phyloP scores from a whole-genome alignment of 805 yeast genomes.

The Hanseniaspora valbyensis region DNA sequence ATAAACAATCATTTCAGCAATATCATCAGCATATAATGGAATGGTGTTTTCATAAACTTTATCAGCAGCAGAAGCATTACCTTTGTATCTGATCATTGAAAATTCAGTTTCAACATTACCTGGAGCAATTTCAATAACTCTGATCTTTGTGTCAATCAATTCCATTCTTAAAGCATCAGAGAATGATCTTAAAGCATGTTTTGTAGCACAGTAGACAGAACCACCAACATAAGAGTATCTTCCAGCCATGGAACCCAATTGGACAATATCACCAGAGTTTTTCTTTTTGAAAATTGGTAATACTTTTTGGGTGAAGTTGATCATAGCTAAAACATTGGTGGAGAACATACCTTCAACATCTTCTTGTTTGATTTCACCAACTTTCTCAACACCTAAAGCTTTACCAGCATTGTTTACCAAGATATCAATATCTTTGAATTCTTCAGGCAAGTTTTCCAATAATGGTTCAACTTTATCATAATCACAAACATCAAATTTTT shows the following conservation, averaged over 20 bases:
- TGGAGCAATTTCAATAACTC: constrained; percentile 59
- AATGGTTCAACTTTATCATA: constrained; percentile 42
- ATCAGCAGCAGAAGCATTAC: constrained; percentile 44
- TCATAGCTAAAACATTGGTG: constrained; percentile 80
- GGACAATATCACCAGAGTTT: constrained; percentile 62
- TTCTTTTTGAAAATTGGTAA: constrained; percentile 59
- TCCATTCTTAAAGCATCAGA: constrained; percentile 66
- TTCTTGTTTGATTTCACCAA: constrained; percentile 52
- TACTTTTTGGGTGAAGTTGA: constrained; percentile 70
- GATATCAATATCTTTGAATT: constrained; percentile 54
- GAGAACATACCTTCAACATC: constrained; percentile 70
- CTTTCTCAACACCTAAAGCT: constrained; percentile 68
- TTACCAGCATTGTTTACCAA: constrained; percentile 65
- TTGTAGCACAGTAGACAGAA: constrained; percentile 64
- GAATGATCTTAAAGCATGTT: constrained; percentile 61
- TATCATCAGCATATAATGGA: constrained; percentile 48
- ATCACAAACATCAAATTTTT: constrained; percentile 47
- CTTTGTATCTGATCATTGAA: constrained; percentile 48
- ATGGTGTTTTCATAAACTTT: constrained; percentile 45
- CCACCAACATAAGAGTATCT: constrained; percentile 73
- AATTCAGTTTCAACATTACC: constrained; percentile 64
- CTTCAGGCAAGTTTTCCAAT: constrained; percentile 43
- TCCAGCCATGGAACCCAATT: constrained; percentile 69
- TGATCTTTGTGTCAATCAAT: constrained; percentile 53
- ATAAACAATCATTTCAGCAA: constrained; percentile 51